A percentile compares a stretch with the other conserved stretches of the same genome.
Evolutionary conservation across 208 protist genomes (phyloP).

Genomic region (Trypanosoma cruzi): DNA sequence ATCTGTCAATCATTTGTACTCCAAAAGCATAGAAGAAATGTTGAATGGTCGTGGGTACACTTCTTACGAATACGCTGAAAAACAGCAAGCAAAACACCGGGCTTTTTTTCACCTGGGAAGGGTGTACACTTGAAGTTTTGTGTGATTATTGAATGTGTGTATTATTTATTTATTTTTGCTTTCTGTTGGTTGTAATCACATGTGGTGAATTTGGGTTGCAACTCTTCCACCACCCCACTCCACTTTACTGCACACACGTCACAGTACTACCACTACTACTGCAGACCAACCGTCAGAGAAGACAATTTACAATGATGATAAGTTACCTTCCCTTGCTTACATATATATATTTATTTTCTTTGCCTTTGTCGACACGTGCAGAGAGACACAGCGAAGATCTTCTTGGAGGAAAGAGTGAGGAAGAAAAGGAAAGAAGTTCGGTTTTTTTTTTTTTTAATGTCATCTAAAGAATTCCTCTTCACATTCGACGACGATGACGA

Average conservation of each 20-base stretch:
- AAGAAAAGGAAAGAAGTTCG: neutral
- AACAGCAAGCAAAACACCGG: constrained; percentile 87
- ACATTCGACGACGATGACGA: constrained; percentile 28
- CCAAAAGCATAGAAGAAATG: constrained; percentile 85
- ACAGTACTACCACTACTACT: no score
- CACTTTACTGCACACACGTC: no score
- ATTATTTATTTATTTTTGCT: neutral
- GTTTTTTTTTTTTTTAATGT: no score
- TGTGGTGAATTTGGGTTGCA: no score
- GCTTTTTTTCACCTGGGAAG: constrained; percentile 78
- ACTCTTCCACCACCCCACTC: no score
- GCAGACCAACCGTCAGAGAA: no score
- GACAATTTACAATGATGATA: no score
- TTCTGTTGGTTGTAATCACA: no score
- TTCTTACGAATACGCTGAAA: constrained; percentile 87
- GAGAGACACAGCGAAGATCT: no score
- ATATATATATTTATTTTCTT: no score
- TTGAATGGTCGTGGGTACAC: constrained; percentile 90
- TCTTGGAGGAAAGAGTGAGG: constrained; percentile 7
- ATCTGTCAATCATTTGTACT: constrained; percentile 84
- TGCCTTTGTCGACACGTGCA: no score
- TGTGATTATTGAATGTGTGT: constrained; percentile 2
- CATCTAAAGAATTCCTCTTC: constrained; percentile 45
- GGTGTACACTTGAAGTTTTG: constrained; percentile 64
- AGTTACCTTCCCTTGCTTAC: no score